Evolutionary conservation across 1,139 yeast species (phyloP).

Genomic region (Zhuliangozyma parablackwelliae): DNA sequence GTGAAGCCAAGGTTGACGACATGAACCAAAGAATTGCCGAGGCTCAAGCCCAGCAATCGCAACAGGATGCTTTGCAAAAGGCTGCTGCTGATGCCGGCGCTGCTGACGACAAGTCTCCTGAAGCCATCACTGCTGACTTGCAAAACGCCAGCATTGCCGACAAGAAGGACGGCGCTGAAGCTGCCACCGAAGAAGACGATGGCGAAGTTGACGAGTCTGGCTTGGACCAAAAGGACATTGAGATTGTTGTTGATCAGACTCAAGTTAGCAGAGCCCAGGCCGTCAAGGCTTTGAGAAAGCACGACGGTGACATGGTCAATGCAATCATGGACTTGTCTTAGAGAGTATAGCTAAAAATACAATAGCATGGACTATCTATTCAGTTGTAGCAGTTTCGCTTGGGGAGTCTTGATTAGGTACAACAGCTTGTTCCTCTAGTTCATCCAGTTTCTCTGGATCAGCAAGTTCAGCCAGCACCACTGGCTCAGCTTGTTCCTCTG

Average conservation of each 20-base stretch:
- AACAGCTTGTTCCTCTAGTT: too few relatives aligned
- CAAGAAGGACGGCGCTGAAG: slow-evolving; percentile 26
- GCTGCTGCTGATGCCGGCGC: slow-evolving; percentile 35
- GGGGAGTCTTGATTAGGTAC: too few relatives aligned
- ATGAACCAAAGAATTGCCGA: slow-evolving; percentile 74
- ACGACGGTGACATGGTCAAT: slow-evolving; percentile 92
- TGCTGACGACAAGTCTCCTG: slow-evolving; percentile 55
- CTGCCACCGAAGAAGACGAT: slow-evolving; percentile 42
- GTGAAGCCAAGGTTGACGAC: slow-evolving; percentile 96
- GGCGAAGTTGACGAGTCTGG: slow-evolving; percentile 77
- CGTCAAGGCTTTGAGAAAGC: slow-evolving; percentile 80
- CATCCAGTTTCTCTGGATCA: too few relatives aligned
- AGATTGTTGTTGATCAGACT: slow-evolving; percentile 85
- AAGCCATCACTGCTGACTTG: slow-evolving; percentile 85
- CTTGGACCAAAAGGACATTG: slow-evolving; percentile 71
- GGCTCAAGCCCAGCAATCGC: slow-evolving; percentile 44
- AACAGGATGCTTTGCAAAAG: slow-evolving; percentile 64
- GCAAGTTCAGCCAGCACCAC: too few relatives aligned
- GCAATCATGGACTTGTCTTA: slow-evolving; percentile 86
- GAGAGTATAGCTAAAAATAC: background rate
- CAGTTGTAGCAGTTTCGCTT: background rate
- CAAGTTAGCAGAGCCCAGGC: slow-evolving; percentile 87
- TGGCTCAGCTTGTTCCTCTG: background rate
- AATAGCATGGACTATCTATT: background rate
- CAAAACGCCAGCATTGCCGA: slow-evolving; percentile 67